Evolutionary conservation across 2,329 filamentous ascomycete genomes (phyloP).

Genomic region (Monosporascus ibericus): DNA sequence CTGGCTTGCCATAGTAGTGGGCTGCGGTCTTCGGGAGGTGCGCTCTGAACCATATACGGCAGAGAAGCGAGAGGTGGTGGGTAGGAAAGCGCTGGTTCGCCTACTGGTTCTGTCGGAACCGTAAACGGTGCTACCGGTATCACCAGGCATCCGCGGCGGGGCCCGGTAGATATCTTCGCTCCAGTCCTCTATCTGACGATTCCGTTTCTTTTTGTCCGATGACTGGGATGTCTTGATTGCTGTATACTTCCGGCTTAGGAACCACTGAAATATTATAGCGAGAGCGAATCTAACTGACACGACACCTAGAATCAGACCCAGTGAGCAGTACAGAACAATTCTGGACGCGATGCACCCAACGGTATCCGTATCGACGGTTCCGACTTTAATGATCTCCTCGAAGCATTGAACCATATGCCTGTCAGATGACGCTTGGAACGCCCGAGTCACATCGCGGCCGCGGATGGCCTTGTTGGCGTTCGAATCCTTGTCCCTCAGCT

Average conservation of each 20-base stretch:
- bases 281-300: slow-evolving; percentile 83
- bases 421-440: slow-evolving; percentile 72
- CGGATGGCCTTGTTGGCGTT: slow-evolving; percentile 57
- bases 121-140: slow-evolving; percentile 60
- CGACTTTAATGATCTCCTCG: slow-evolving; percentile 90
- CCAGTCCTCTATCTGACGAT: slow-evolving; percentile 96
- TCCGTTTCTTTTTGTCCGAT: slow-evolving; percentile 74
- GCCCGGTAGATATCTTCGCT: slow-evolving; percentile 94
- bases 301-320: slow-evolving; percentile 86
- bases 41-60: slow-evolving; percentile 78
- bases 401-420: slow-evolving; percentile 83
- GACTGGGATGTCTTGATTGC: slow-evolving; percentile 80
- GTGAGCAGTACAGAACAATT: slow-evolving; percentile 89
- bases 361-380: slow-evolving; percentile 89
- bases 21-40: slow-evolving; percentile 42
- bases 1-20: slow-evolving; percentile 95
- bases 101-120: slow-evolving; percentile 68
- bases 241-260: slow-evolving; percentile 79
- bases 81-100: slow-evolving; percentile 76
- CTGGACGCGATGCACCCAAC: slow-evolving; percentile 97
- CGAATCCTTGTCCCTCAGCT: slow-evolving; percentile 64
- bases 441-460: slow-evolving; percentile 83
- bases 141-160: slow-evolving; percentile 71
- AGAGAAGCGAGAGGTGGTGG: slow-evolving; percentile 91
- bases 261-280: slow-evolving; percentile 92